Base-by-base conservation (phyloP, 169 alveolate species). In the Eimeria praecox region DNA sequence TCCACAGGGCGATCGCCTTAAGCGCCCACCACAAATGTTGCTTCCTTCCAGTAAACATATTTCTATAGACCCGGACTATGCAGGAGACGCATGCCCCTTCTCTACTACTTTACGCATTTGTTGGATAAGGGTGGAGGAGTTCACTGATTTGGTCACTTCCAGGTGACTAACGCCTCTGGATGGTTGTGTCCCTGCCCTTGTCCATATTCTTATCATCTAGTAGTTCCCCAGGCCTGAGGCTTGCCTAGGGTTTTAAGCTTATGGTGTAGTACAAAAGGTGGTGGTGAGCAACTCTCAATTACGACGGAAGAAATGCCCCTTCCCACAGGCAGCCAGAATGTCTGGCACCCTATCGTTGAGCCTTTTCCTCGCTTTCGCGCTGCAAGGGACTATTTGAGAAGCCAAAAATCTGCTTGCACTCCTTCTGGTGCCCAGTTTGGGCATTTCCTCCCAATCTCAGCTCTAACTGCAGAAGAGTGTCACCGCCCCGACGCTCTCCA, bases 381-480 rank as follows among this genome's bases (percentile, higher is more conserved):
- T 56, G 92, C 92, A 56, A 85, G 92, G 54, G 92, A 85, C 22
- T 85, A 85, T 30, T 54, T 85, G 78, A 42, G 2, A 8, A 56
- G 4, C 59, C 78, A 85, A 6, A 49, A 85, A 85, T 12, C 8
- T 2, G 44, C 30, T 49, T 42, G 90, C 6, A 73, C 35, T 49
- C 27, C 88, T 9, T 42, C 42, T 78, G 27, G 69, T 24, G 69
- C 22, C 88, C 64, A n/a, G 66, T 30, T n/a, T 42, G 69, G 66
- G 14, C 42, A n/a, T 46, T 44, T 9, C 27, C 46, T 42, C 44
- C 44, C 88, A 46, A 3, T 38, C 40, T 44, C 88, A 78, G 6
- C 66, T 78, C 2, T 78, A 78, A 14, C 59, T 44, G 9, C 66
- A 78, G 64, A 78, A 24, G 64, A 16, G 46, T 0, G 20, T 46